Evolutionary conservation across 306 rosid species (phyloP).

Genomic region (Malus orientalis): DNA sequence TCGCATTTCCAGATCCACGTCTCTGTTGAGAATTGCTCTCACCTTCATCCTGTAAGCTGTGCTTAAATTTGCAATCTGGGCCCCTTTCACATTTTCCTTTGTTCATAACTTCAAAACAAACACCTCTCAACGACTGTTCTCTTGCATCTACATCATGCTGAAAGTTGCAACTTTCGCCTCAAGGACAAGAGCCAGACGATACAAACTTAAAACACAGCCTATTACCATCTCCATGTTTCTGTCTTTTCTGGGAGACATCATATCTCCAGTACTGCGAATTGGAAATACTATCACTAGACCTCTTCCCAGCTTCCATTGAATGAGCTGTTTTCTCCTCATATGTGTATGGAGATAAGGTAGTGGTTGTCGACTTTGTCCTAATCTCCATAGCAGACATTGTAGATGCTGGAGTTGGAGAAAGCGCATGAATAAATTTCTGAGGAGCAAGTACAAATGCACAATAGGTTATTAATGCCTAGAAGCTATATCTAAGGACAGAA

Average conservation of each 20-base stretch:
- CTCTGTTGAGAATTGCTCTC: constrained; percentile 40
- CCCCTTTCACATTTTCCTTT: constrained; percentile 92
- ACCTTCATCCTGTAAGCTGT: constrained; percentile 63
- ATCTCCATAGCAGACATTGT: constrained; percentile 74
- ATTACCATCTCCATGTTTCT: constrained; percentile 52
- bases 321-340: constrained; percentile 24
- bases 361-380: constrained; percentile 53
- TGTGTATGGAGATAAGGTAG: constrained; percentile 73
- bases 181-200: constrained; percentile 82
- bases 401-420: constrained; percentile 91
- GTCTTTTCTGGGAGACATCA: constrained; percentile 81
- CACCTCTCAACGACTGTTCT: constrained; percentile 74
- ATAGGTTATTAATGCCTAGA: constrained; percentile 18
- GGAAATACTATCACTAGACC: constrained; percentile 41
- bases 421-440: constrained; percentile 95
- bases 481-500: constrained; percentile 11
- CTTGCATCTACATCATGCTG: constrained; percentile 74
- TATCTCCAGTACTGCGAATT: constrained; percentile 96
- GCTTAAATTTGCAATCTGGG: constrained; percentile 80
- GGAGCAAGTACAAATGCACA: constrained; percentile 16
- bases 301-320: constrained; percentile 48
- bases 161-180: constrained; percentile 74
- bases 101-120: constrained; percentile 84
- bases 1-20: constrained; percentile 43
- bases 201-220: constrained; percentile 78